Conservation (phyloP, 1,284 basidiomycete genomes). For the Irpex sp. region DNA sequence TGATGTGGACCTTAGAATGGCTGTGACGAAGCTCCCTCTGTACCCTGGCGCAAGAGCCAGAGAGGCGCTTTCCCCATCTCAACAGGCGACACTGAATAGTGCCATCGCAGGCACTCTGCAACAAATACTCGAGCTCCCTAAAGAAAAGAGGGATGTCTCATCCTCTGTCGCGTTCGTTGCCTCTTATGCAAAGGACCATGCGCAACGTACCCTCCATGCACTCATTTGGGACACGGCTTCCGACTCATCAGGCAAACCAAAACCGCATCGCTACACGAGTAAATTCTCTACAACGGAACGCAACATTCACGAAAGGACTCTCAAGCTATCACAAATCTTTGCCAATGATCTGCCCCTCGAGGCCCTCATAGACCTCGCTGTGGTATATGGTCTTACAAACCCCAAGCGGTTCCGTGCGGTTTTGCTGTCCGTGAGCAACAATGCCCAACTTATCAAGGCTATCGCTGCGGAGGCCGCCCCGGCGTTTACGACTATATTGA, state of each 20-base stretch:
- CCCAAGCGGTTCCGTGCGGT: conserved; percentile 41
- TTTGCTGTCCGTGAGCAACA: conserved; percentile 22
- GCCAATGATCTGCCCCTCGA: conserved; percentile 43
- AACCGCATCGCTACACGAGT: background rate
- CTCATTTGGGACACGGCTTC: conserved; percentile 48
- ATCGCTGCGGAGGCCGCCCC: conserved; percentile 47
- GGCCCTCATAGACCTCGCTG: conserved; percentile 57
- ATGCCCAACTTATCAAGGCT: conserved; percentile 13
- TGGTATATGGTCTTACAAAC: conserved; percentile 48
- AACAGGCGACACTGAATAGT: conserved; percentile 43
- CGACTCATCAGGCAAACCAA: background rate
- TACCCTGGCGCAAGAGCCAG: conserved; percentile 53
- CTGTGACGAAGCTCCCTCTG: conserved; percentile 33
- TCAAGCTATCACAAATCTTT: conserved; percentile 55
- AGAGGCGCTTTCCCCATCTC: conserved; percentile 49
- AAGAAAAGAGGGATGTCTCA: conserved; percentile 40
- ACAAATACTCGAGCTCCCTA: conserved; percentile 43
- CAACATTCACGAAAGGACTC: conserved; percentile 44
- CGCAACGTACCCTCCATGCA: conserved; percentile 44
- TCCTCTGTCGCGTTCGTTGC: conserved; percentile 48
- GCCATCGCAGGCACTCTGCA: conserved; percentile 45
- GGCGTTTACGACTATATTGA: conserved; percentile 49
- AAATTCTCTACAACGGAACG: conserved; percentile 35
- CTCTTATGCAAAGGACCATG: conserved; percentile 54
- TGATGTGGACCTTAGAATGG: conserved; percentile 5